These are phyloP conservation scores for Torulaspora quercuum DNA, from an alignment of 805 yeast species.

Conservation along the genomic window DNA sequence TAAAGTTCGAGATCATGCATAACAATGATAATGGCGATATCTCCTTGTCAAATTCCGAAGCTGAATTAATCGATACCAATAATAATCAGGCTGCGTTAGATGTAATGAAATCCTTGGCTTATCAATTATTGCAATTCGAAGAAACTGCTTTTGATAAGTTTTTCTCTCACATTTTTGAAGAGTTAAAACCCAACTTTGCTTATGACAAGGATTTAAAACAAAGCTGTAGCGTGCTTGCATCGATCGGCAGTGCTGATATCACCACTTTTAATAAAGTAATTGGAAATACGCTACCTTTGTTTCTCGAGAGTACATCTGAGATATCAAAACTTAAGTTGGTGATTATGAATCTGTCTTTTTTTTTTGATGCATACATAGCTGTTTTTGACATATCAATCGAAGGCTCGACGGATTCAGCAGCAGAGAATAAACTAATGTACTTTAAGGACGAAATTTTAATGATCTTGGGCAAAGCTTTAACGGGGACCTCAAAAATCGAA, in stretches of 20 bases:
- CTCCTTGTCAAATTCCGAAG: slow-evolving; percentile 10
- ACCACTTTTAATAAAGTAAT: slow-evolving; percentile 48
- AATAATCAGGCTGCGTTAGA: slow-evolving; percentile 44
- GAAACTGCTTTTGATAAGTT: slow-evolving; percentile 39
- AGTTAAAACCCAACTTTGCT: slow-evolving; percentile 51
- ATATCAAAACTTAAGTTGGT: slow-evolving; percentile 57
- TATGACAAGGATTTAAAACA: slow-evolving; percentile 57
- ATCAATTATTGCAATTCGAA: slow-evolving; percentile 34
- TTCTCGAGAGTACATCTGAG: slow-evolving; percentile 41
- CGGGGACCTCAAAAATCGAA: slow-evolving; percentile 64
- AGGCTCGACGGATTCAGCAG: slow-evolving; percentile 1
- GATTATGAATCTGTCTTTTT: slow-evolving; percentile 57
- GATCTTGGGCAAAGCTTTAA: slow-evolving; percentile 63
- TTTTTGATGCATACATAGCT: slow-evolving; percentile 48
- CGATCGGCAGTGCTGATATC: slow-evolving; percentile 48
- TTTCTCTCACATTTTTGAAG: slow-evolving; percentile 43
- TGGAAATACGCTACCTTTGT: slow-evolving; percentile 43
- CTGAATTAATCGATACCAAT: slow-evolving; percentile 39
- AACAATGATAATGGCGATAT: slow-evolving; percentile 51
- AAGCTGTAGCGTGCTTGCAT: slow-evolving; percentile 56
- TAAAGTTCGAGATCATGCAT: slow-evolving; percentile 86
- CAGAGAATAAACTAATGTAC: slow-evolving; percentile 40
- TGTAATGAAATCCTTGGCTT: slow-evolving; percentile 45
- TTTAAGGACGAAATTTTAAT: slow-evolving; percentile 67
- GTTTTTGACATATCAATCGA: slow-evolving; percentile 35